phyloP scores from a whole-genome alignment of 75 land plant genomes.

The Ceratopteris richardii region DNA sequence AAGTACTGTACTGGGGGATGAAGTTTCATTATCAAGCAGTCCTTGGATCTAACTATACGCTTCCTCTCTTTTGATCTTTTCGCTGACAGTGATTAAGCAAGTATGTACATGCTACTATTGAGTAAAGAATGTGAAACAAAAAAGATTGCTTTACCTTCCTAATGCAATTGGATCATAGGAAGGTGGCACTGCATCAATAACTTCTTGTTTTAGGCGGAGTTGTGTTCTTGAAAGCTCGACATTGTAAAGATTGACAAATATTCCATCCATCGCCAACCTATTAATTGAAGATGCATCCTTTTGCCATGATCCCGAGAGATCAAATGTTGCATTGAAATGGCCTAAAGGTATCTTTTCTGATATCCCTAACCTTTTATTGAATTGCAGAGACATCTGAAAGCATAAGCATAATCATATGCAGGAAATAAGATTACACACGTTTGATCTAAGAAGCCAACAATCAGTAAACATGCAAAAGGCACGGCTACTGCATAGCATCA shows the following conservation, averaged over 20 bases:
- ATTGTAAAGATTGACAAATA: constrained; percentile 63
- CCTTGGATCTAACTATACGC: no score
- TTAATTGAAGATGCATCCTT: constrained; percentile 71
- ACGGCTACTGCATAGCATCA: no score
- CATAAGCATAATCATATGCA: no score
- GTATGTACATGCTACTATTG: no score
- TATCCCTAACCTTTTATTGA: constrained; percentile 55
- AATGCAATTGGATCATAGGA: constrained; percentile 79
- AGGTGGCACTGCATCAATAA: constrained; percentile 65
- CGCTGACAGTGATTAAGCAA: no score
- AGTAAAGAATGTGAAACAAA: no score
- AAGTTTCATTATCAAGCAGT: no score
- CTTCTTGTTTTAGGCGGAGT: constrained; percentile 39
- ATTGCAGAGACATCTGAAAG: constrained; percentile 74
- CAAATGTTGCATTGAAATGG: constrained; percentile 66
- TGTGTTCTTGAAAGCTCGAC: constrained; percentile 50
- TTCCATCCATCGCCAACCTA: constrained; percentile 73
- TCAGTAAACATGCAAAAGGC: no score
- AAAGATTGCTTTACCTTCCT: constrained; percentile 73
- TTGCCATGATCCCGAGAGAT: constrained; percentile 74
- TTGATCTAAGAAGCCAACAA: no score
- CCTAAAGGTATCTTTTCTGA: constrained; percentile 85
- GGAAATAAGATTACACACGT: no score
- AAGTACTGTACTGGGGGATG: no score
- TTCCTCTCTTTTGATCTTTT: no score